A percentile compares a stretch with the other conserved stretches of the same genome.
Evolutionary conservation across 148 eudicot species (phyloP).

Genomic region (Heliosperma pusillum): DNA sequence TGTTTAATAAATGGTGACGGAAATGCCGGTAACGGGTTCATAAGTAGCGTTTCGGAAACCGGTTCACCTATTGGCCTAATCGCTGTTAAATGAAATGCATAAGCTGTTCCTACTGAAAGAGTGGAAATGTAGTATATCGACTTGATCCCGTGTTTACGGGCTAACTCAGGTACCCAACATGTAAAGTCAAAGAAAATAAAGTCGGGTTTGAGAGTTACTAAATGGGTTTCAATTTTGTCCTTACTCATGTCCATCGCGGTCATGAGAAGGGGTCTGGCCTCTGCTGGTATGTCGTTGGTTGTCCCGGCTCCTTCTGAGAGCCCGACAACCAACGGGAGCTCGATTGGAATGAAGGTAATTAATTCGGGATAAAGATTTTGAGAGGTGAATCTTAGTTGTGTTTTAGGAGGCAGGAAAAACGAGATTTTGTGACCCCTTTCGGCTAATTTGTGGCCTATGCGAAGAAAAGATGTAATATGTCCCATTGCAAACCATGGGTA

Average conservation of each 20-base stretch:
- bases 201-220: constrained; percentile 26
- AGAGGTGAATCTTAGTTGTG: background rate
- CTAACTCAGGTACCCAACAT: constrained; percentile 40
- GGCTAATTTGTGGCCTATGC: constrained; percentile 31
- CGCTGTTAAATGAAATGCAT: background rate
- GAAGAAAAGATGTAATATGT: constrained; percentile 27
- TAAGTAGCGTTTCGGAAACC: background rate
- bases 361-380: constrained; percentile 22
- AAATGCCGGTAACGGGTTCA: constrained; percentile 13
- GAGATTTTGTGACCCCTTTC: constrained; percentile 27
- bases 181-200: constrained; percentile 40
- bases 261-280: constrained; percentile 21
- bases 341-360: constrained; percentile 24
- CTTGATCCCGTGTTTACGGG: constrained; percentile 26
- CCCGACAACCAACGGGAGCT: constrained; percentile 14
- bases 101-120: constrained; percentile 10
- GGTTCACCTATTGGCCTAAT: background rate
- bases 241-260: constrained; percentile 38
- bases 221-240: constrained; percentile 22
- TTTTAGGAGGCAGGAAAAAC: constrained; percentile 18
- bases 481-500: constrained; percentile 23
- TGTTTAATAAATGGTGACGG: background rate
- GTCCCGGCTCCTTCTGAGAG: constrained; percentile 17
- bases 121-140: constrained; percentile 17
- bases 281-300: constrained; percentile 1